These are phyloP conservation scores for Solanum chacoense DNA, from an alignment of 305 asterid species.

Conservation along the genomic window DNA sequence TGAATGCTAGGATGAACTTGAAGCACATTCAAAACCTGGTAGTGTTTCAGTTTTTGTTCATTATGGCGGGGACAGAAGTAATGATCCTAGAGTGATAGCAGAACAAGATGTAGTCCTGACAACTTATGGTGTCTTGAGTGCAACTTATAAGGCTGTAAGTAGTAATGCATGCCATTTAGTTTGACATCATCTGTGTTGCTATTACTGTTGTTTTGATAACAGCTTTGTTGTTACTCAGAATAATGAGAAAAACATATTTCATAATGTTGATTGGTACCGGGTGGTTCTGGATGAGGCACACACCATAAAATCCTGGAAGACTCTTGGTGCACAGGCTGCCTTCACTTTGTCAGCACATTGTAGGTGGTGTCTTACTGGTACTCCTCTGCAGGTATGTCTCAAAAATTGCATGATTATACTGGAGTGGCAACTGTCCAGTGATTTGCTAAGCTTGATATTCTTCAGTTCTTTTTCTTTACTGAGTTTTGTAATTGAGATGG, in stretches of 20 bases:
- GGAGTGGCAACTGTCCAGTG: neutral
- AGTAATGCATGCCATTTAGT: neutral
- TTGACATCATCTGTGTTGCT: neutral
- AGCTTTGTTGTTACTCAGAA: constrained; percentile 24
- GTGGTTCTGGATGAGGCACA: constrained; percentile 89
- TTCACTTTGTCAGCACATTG: constrained; percentile 57
- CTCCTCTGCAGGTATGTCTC: constrained; percentile 65
- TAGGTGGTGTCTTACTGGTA: constrained; percentile 86
- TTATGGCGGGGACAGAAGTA: constrained; percentile 61
- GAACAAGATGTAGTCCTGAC: constrained; percentile 71
- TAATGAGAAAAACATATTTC: constrained; percentile 47
- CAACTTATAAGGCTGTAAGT: constrained; percentile 60
- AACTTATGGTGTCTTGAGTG: constrained; percentile 57
- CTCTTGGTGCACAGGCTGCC: constrained; percentile 67
- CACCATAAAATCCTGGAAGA: constrained; percentile 56
- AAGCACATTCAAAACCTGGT: constrained; percentile 47
- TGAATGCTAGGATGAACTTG: constrained; percentile 52
- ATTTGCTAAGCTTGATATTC: neutral
- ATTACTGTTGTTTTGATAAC: neutral
- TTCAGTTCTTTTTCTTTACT: neutral
- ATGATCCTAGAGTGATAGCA: constrained; percentile 47
- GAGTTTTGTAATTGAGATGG: neutral
- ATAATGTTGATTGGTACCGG: constrained; percentile 73
- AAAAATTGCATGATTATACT: neutral
- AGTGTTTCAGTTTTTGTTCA: constrained; percentile 55